phyloP scores from a whole-genome alignment of 2,329 filamentous ascomycete genomes.

The Talaromyces sp. region DNA sequence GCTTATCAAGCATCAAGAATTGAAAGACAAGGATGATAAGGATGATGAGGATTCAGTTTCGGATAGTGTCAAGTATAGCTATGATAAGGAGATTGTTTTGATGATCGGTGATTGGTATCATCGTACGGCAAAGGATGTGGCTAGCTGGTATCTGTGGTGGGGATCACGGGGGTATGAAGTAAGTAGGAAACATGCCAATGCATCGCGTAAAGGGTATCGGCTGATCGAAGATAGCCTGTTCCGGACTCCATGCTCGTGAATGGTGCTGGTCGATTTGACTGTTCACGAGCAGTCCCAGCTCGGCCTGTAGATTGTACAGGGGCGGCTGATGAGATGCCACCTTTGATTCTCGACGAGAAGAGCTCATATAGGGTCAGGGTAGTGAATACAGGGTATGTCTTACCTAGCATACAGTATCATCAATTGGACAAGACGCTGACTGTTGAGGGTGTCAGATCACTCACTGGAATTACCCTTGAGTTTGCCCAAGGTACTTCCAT shows the following conservation, averaged over 20 bases:
- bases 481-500: conserved; percentile 31
- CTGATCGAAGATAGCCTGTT: conserved; percentile 37
- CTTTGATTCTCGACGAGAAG: conserved; percentile 25
- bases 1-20: not conserved
- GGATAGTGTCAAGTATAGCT: conserved; percentile 24
- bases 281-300: conserved; percentile 45
- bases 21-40: not conserved
- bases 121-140: conserved; percentile 38
- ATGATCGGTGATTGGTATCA: conserved; percentile 52
- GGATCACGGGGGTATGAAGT: conserved; percentile 46
- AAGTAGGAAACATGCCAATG: not conserved
- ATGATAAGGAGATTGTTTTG: conserved; percentile 44
- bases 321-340: conserved; percentile 24
- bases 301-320: conserved; percentile 44
- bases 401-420: not conserved
- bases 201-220: not conserved
- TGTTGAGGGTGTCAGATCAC: conserved; percentile 27
- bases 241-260: conserved; percentile 50
- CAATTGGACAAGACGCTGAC: not conserved
- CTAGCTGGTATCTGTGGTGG: conserved; percentile 44
- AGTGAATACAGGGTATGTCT: conserved; percentile 43
- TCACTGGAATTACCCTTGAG: conserved; percentile 39
- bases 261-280: conserved; percentile 45
- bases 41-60: not conserved
- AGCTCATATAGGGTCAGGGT: conserved; percentile 38